Base-by-base conservation (phyloP, 2,329 filamentous ascomycete species). In the Gliomastix tumulicola region DNA sequence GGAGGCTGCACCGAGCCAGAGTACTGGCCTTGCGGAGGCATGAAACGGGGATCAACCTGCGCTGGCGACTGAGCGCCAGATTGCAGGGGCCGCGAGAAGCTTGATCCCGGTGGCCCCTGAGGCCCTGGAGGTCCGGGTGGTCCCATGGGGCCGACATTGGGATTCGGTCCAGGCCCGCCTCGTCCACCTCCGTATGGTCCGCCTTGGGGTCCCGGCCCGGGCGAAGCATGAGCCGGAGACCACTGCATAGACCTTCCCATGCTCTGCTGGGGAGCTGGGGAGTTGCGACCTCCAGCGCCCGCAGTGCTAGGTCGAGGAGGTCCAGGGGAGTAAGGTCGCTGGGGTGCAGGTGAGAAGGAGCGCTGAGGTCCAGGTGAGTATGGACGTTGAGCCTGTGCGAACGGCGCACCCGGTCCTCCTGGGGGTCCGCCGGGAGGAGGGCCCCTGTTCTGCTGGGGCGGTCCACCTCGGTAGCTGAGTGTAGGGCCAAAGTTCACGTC, bases 401-500 rank as follows among this genome's bases (percentile, higher is more conserved):
- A 37, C 15, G 34, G 37, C 13, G 35, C n/a, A n/a, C n/a, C n/a
- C n/a, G n/a, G n/a, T n/a, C n/a, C n/a, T 31, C 32, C 32, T 7
- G 6, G 18, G 20, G 36, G 18, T 34, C 33, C 30, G 21, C 15
- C 30, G 31, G 32, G 23, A 19, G 32, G 33, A 10, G 41, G 44
- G 3, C 38, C 41, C 12, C 41, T 42, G 11, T 37, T 39, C 23
- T 44, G 55, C 46, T 3, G 54, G 44, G n/a, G 58, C 40, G 15
- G 54, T 31, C 49, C 44, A 11, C 60, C 63, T 22, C 54, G 61
- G 39, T 88, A 82, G 41, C 84, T 82, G 48, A 86, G 64, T 0
- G 89, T 95, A 6, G 82, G 87, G 0, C 90, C 90, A 60, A 96
- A 96, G 56, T 96, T 82, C 43, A 95, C 76, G 5, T 72, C 63